These are phyloP conservation scores for Aspergillus novoparasiticus DNA, from an alignment of 2,329 filamentous ascomycete genomes.

Conservation along the genomic window DNA sequence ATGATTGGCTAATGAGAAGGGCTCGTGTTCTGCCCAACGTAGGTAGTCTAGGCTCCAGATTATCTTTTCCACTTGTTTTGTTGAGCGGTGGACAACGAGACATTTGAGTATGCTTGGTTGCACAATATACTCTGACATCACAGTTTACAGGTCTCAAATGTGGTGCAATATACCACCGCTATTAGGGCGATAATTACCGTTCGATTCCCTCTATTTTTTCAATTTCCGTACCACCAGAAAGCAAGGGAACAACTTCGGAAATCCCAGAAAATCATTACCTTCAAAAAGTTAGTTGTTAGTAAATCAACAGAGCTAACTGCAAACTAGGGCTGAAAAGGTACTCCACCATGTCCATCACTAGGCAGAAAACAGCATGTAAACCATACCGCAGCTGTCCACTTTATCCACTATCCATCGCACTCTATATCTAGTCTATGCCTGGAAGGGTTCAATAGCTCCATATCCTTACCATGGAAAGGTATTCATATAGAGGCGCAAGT, in stretches of 20 bases:
- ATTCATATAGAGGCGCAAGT: background rate
- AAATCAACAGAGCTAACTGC: background rate
- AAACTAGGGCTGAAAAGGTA: background rate
- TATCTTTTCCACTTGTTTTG: constrained; percentile 2
- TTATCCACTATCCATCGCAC: background rate
- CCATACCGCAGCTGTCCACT: background rate
- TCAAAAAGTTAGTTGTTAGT: background rate
- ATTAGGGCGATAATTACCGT: no score
- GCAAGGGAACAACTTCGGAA: background rate
- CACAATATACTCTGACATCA: background rate
- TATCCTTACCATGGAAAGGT: background rate
- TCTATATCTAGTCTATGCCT: background rate
- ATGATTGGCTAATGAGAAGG: constrained; percentile 15
- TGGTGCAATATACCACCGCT: background rate
- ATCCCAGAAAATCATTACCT: background rate
- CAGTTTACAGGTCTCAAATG: background rate
- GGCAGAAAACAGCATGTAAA: background rate
- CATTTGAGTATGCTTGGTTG: background rate
- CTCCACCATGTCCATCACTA: background rate
- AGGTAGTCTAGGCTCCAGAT: constrained; percentile 7
- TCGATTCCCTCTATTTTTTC: no score
- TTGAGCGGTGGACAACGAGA: background rate
- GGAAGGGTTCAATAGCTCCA: constrained; percentile 3
- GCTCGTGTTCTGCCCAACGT: constrained; percentile 17
- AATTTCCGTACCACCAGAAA: background rate